Evolutionary conservation across 1,284 basidiomycete genomes (phyloP).

Genomic region (Heterobasidion annosum): DNA sequence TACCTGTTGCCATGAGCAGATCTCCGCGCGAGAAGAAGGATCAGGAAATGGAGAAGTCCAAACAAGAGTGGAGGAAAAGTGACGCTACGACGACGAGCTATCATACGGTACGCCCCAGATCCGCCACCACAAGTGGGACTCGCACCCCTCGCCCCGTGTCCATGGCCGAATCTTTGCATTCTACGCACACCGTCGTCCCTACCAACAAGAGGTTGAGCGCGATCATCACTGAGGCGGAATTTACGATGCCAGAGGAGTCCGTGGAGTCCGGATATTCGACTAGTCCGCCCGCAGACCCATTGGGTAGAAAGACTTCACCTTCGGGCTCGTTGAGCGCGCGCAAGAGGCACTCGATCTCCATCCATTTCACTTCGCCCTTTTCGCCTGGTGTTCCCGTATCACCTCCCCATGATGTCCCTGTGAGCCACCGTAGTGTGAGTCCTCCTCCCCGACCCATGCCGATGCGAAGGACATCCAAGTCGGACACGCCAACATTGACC

Average conservation of each 20-base stretch:
- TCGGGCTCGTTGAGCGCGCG: conserved; percentile 10
- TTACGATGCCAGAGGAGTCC: conserved; percentile 28
- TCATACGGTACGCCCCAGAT: conserved; percentile 54
- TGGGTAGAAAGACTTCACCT: conserved; percentile 15
- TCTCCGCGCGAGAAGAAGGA: conserved; percentile 12
- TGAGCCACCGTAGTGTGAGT: conserved; percentile 1
- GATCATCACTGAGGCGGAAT: conserved; percentile 55
- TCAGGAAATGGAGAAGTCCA: conserved; percentile 26
- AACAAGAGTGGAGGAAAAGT: conserved; percentile 64
- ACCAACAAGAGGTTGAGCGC: conserved; percentile 58
- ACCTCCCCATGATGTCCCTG: neutral
- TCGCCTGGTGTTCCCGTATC: conserved; percentile 1
- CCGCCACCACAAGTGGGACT: conserved; percentile 24
- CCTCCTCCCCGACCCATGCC: neutral
- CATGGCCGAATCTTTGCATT: conserved; percentile 64
- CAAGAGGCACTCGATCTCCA: conserved; percentile 31
- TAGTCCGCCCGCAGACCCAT: conserved; percentile 12
- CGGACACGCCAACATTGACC: conserved; percentile 29
- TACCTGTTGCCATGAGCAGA: conserved; percentile 4
- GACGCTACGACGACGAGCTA: conserved; percentile 64
- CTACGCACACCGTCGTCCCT: conserved; percentile 57
- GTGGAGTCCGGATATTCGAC: conserved; percentile 8
- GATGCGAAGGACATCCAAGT: neutral
- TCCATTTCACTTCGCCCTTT: conserved; percentile 32
- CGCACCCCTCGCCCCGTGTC: conserved; percentile 62